Conservation (phyloP, 139 green algal genomes). For the Tetraselmis striata region DNA sequence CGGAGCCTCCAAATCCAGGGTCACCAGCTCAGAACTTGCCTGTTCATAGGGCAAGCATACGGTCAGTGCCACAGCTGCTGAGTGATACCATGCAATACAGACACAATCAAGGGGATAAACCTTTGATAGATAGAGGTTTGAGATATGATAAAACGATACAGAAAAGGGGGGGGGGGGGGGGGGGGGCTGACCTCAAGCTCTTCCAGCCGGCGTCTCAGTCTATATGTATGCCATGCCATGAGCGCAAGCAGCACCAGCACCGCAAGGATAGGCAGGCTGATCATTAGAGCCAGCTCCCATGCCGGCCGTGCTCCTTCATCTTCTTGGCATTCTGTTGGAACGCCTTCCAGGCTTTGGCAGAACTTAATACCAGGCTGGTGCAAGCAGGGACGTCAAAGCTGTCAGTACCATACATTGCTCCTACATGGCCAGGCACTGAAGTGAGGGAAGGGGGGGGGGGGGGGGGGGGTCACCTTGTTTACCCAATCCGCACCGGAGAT, state of each 20-base stretch:
- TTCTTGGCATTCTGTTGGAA: not conserved
- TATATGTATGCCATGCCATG: not conserved
- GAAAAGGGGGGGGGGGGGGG: too few relatives aligned
- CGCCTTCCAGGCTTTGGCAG: not conserved
- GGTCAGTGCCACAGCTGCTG: too few relatives aligned
- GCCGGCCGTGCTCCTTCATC: not conserved
- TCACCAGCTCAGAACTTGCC: too few relatives aligned
- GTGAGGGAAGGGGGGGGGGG: not conserved
- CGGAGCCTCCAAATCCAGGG: not conserved
- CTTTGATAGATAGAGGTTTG: too few relatives aligned
- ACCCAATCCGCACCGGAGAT: not conserved
- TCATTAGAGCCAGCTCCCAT: not conserved
- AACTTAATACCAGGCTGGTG: not conserved
- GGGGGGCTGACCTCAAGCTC: not conserved
- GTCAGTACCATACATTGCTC: too few relatives aligned
- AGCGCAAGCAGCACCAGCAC: not conserved
- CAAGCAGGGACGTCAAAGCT: too few relatives aligned
- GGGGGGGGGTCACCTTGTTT: not conserved
- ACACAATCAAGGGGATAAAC: too few relatives aligned
- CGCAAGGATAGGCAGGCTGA: not conserved
- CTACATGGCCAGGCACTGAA: too few relatives aligned
- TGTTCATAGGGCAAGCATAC: too few relatives aligned
- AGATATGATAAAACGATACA: too few relatives aligned
- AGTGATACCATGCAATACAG: too few relatives aligned
- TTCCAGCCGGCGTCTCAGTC: not conserved